Percentiles rank a stretch among this genome's conserved stretches.
These are phyloP conservation scores for Protomyces arabidopsidicola DNA, from an alignment of 1,139 yeast species.

Conservation along the genomic window DNA sequence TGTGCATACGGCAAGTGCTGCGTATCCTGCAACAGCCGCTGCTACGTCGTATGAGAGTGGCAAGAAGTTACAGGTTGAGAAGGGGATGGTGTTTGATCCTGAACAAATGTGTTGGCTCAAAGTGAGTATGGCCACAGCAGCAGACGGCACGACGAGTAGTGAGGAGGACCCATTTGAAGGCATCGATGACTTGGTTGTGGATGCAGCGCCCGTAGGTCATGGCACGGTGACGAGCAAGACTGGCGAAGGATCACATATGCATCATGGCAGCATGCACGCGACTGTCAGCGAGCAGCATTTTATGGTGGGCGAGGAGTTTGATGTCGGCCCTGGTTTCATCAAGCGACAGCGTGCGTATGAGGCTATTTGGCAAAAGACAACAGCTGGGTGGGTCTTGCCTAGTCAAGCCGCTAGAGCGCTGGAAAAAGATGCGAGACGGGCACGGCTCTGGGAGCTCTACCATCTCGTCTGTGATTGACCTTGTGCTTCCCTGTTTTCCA, in stretches of 20 bases:
- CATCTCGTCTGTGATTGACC: background rate
- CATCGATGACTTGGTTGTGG: conserved; percentile 45
- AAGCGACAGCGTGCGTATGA: conserved; percentile 52
- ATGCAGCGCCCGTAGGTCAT: conserved; percentile 11
- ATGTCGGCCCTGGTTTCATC: conserved; percentile 44
- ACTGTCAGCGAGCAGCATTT: conserved; percentile 27
- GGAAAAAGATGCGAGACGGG: background rate
- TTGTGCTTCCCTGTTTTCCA: background rate
- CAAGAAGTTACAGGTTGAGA: conserved; percentile 40
- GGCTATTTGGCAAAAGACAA: conserved; percentile 48
- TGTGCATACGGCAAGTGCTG: background rate
- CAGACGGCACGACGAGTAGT: conserved; percentile 36
- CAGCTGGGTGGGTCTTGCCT: conserved; percentile 50
- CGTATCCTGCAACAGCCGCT: background rate
- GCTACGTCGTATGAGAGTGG: conserved; percentile 33
- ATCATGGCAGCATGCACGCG: background rate
- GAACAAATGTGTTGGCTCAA: conserved; percentile 56
- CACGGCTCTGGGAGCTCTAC: background rate
- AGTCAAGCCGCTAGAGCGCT: background rate
- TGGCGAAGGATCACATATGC: background rate
- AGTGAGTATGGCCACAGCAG: conserved; percentile 33
- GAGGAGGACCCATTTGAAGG: conserved; percentile 54
- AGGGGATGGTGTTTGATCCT: conserved; percentile 60
- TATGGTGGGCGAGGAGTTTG: conserved; percentile 45
- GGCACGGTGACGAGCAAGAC: background rate